phyloP scores from a whole-genome alignment of 768 basidiomycete species.

The Piloderma croceum region DNA sequence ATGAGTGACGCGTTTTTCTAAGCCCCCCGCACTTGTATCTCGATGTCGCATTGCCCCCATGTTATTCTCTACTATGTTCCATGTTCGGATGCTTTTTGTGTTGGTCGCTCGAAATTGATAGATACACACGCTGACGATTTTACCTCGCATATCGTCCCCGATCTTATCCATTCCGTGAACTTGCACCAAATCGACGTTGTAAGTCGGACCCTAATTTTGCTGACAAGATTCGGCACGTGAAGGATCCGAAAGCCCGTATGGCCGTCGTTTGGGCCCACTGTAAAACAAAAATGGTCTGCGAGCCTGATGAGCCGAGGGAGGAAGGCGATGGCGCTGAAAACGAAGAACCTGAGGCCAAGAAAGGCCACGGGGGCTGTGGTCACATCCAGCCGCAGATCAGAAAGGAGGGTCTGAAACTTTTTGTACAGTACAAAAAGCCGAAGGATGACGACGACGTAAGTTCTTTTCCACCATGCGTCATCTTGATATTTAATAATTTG shows the following conservation, averaged over 20 bases:
- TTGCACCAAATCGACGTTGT: slow-evolving; percentile 22
- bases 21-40: slow-evolving; percentile 62
- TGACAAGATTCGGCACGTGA: slow-evolving; percentile 81
- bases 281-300: slow-evolving; percentile 86
- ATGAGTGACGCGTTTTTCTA: slow-evolving; percentile 43
- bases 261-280: slow-evolving; percentile 79
- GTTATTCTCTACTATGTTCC: slow-evolving; percentile 34
- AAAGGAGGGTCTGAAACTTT: slow-evolving; percentile 93
- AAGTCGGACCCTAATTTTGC: slow-evolving; percentile 83
- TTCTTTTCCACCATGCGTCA: slow-evolving; percentile 14
- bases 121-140: slow-evolving; percentile 57
- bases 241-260: slow-evolving; percentile 85
- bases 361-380: slow-evolving; percentile 96
- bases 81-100: slow-evolving; percentile 23
- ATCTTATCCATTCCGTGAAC: slow-evolving; percentile 14
- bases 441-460: slow-evolving; percentile 92
- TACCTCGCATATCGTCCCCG: slow-evolving; percentile 48
- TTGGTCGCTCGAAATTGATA: slow-evolving; percentile 21
- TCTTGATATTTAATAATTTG: slow-evolving; percentile 7
- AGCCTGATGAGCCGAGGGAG: slow-evolving; percentile 83
- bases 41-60: slow-evolving; percentile 57
- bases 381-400: slow-evolving; percentile 83
- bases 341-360: slow-evolving; percentile 70
- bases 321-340: slow-evolving; percentile 66
- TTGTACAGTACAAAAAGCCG: slow-evolving; percentile 89